Percentiles rank a stretch among this genome's conserved stretches.
Evolutionary conservation across 2,329 filamentous ascomycete species (phyloP).

Genomic region (Trichoderma endophyticum): DNA sequence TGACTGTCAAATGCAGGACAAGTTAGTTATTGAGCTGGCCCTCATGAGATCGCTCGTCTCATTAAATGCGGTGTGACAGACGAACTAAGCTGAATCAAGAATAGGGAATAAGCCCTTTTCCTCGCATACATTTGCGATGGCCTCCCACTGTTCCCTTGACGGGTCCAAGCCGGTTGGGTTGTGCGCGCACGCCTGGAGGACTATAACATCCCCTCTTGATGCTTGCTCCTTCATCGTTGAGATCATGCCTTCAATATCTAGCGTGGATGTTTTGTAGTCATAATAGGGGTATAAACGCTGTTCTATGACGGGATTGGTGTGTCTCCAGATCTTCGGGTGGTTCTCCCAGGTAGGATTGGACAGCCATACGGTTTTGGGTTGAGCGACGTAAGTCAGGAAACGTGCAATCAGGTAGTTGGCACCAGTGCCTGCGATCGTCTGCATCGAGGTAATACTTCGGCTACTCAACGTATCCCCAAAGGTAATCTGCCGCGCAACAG

Average conservation of each 20-base stretch:
- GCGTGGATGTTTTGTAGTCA: slow-evolving; percentile 21
- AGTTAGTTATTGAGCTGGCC: no score
- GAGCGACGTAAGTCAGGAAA: slow-evolving; percentile 26
- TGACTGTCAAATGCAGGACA: no score
- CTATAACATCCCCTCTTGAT: slow-evolving; percentile 30
- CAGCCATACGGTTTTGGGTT: not conserved
- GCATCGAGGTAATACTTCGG: no score
- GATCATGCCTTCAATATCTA: slow-evolving; percentile 34
- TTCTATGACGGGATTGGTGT: slow-evolving; percentile 23
- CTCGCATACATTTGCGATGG: slow-evolving; percentile 31
- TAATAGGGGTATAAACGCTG: slow-evolving; percentile 33
- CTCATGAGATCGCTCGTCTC: no score
- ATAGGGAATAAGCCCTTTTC: slow-evolving; percentile 32
- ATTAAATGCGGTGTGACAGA: no score
- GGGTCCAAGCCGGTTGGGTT: slow-evolving; percentile 40
- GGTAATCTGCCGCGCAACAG: no score
- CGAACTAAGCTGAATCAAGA: slow-evolving; percentile 29
- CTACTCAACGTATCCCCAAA: slow-evolving; percentile 19
- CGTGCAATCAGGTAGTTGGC: slow-evolving; percentile 32
- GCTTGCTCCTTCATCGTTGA: slow-evolving; percentile 26
- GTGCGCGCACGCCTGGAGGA: slow-evolving; percentile 39
- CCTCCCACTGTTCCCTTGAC: slow-evolving; percentile 33
- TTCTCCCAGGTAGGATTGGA: slow-evolving; percentile 48
- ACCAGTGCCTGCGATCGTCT: slow-evolving; percentile 25
- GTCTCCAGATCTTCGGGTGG: slow-evolving; percentile 29